Conservation (phyloP, 305 asterid species). For the Caryopteris hybrid region DNA sequence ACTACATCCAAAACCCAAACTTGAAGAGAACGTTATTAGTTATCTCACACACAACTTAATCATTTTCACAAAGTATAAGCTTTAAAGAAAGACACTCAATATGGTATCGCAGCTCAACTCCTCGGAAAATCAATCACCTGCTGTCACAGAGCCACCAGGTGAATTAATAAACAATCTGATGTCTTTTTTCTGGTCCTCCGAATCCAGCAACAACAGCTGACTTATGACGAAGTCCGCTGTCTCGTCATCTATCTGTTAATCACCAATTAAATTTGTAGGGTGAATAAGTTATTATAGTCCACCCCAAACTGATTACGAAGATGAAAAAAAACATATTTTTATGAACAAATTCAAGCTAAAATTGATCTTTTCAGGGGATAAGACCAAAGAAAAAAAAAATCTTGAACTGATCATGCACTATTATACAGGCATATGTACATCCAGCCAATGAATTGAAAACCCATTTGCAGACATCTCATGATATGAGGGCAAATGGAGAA, state of each 20-base stretch:
- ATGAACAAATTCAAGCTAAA: not conserved
- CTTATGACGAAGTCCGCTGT: constrained; percentile 83
- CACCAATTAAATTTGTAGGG: constrained; percentile 13
- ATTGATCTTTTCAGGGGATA: constrained; percentile 8
- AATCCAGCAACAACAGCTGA: constrained; percentile 80
- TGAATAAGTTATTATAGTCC: not conserved
- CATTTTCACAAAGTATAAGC: not conserved
- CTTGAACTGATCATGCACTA: not conserved
- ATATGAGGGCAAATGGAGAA: not conserved
- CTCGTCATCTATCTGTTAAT: constrained; percentile 68
- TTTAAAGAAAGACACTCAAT: not conserved
- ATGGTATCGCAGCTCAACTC: not conserved
- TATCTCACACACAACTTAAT: not conserved
- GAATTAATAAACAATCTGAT: constrained; percentile 80
- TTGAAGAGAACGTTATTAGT: not conserved
- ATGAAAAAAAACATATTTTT: constrained; percentile 9
- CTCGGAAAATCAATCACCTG: constrained; percentile 41
- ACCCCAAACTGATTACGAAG: constrained; percentile 31
- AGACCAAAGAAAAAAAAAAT: not conserved
- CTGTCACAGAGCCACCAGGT: constrained; percentile 90
- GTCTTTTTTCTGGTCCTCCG: constrained; percentile 70
- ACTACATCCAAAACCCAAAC: not conserved
- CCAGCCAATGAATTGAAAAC: not conserved
- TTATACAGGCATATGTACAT: not conserved
- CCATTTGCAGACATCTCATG: not conserved